Evolutionary conservation across 202 grass and related monocot genomes (phyloP), one percentile per base, ranked within the genome.

Genomic region (Miscanthus sacchariflorus): DNA sequence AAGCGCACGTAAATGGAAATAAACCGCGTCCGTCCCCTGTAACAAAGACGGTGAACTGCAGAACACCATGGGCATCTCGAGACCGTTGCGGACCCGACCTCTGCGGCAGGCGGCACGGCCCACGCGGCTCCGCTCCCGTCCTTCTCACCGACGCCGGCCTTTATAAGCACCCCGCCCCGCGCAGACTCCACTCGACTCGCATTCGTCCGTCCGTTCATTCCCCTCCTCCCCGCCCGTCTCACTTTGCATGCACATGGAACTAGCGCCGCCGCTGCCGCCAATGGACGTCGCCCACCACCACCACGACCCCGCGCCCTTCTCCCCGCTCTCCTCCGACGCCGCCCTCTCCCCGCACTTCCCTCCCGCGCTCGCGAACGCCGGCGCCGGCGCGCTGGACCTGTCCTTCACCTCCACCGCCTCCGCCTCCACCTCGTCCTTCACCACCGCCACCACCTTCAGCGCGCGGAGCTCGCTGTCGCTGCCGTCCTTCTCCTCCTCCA

Each of bases 381-480:
- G 74, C 76, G 83, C 79, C 18, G 71, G 21, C 42, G 80, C 77
- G 50, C 76, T 91, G 1, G 92, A 94, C 72, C 81, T 93, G 54
- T 94, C 92, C 40, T 98, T 98, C 89, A 91, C 90, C 33, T 94
- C 90, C 35, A 92, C 95, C 1, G 75, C 93, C 49, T 93, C 95
- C 15, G 88, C 91, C 5, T 91, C 89, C 67, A 76, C 91, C 54
- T 95, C 91, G 15, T 91, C 92, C 25, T 87, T 80, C 92, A 86
- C 95, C 76, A 93, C 93, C 19, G 88, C 93, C 87, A 89, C 95
- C 42, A 95, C 95, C 75, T 89, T 94, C 88, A 92, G 95, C 89
- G 93, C 91, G 25, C 91, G 93, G 28, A 87, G 93, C 89, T 94
- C 90, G 15, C 91, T 93, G 46, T 93, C 93, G n/a, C 89, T 95